These are phyloP conservation scores for Stachybotrys chlorohalonatus DNA, from an alignment of 2,329 filamentous ascomycete genomes.

Conservation along the genomic window DNA sequence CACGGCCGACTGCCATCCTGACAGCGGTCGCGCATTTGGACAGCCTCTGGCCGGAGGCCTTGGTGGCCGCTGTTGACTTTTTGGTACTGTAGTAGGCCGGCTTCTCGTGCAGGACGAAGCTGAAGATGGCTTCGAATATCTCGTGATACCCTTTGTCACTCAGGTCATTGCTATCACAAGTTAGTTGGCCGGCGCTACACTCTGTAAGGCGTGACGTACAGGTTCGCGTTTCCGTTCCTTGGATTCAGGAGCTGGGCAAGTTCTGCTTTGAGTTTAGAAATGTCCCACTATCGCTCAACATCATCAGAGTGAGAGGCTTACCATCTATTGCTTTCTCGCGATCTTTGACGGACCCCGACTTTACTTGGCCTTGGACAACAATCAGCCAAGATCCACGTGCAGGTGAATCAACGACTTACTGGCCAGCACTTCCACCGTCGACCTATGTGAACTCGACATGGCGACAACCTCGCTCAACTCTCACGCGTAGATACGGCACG, in stretches of 20 bases:
- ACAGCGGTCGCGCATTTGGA: slow-evolving; percentile 62
- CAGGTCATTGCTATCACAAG: slow-evolving; percentile 32
- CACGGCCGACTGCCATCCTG: slow-evolving; percentile 61
- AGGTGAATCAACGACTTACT: slow-evolving; percentile 13
- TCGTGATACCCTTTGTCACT: slow-evolving; percentile 72
- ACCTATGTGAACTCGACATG: slow-evolving; percentile 23
- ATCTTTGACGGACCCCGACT: slow-evolving; percentile 23
- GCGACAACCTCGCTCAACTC: neutral
- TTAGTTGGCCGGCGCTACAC: slow-evolving; percentile 5
- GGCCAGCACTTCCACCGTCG: slow-evolving; percentile 24
- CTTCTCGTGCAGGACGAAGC: slow-evolving; percentile 59
- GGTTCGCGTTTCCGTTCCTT: slow-evolving; percentile 22
- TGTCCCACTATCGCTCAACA: too few species aligned
- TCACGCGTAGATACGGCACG: too few species aligned
- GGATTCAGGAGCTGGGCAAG: slow-evolving; percentile 28
- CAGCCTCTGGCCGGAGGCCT: slow-evolving; percentile 47
- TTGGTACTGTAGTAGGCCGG: slow-evolving; percentile 48
- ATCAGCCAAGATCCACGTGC: neutral
- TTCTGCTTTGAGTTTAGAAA: slow-evolving; percentile 14
- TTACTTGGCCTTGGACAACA: slow-evolving; percentile 19
- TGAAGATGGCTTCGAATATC: slow-evolving; percentile 75
- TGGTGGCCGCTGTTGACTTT: slow-evolving; percentile 35
- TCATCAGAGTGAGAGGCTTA: slow-evolving; percentile 9
- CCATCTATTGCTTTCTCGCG: slow-evolving; percentile 32
- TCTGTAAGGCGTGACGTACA: slow-evolving; percentile 17